Percentiles rank a stretch among this genome's conserved stretches.
Evolutionary conservation across 129 eudicot species (phyloP).

Genomic region (Chrysanthemum seticuspe): DNA sequence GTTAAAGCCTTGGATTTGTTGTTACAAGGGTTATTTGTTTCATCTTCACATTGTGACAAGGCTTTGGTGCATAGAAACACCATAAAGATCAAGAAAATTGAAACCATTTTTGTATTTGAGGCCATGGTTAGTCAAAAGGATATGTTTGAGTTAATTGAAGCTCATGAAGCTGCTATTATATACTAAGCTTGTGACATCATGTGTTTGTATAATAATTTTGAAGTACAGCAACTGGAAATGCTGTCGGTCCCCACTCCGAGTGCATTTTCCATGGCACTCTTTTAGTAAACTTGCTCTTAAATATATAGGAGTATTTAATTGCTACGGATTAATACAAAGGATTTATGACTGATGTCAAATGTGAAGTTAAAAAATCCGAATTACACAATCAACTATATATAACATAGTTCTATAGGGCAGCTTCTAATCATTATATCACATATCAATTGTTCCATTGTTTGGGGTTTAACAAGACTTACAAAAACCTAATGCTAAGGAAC

Average conservation of each 20-base stretch:
- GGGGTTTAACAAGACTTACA: no score
- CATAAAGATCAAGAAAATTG: slow-evolving; percentile 33
- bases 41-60: slow-evolving; percentile 45
- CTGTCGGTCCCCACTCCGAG: neutral
- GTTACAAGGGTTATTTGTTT: slow-evolving; percentile 38
- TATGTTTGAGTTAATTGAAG: slow-evolving; percentile 21
- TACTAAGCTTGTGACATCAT: slow-evolving; percentile 12
- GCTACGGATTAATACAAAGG: neutral
- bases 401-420: no score
- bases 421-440: no score
- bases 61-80: slow-evolving; percentile 33
- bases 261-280: slow-evolving; percentile 13
- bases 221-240: neutral
- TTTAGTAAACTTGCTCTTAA: neutral
- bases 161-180: slow-evolving; percentile 4
- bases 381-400: no score
- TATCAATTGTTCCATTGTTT: no score
- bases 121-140: slow-evolving; percentile 22
- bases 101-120: slow-evolving; percentile 22
- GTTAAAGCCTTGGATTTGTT: slow-evolving; percentile 53
- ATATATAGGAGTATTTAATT: neutral
- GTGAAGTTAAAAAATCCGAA: no score
- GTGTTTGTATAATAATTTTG: neutral
- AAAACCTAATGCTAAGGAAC: no score
- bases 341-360: no score